Base-by-base conservation (phyloP, 148 eudicot species). In the Tetragonia tetragonoides region DNA sequence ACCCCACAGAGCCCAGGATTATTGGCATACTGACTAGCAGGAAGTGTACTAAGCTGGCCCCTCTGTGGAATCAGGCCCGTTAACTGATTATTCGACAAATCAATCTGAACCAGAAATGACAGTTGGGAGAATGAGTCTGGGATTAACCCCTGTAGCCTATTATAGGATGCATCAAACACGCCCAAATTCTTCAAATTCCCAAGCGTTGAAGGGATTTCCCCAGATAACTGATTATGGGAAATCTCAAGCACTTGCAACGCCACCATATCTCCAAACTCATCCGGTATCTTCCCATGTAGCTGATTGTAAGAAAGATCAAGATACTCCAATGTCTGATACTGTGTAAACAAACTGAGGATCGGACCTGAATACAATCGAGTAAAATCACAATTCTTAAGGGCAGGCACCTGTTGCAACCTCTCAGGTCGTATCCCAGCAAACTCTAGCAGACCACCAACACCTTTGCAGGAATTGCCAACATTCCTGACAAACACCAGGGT, bases 1-100 rank as follows among this genome's bases (percentile, higher is more conserved):
- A 95, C 96, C 9, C 99, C 99, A 76, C 99, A 95, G 6, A 95
- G 84, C 2, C 99, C 99, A 0, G 97, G 94, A 70, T 95, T 95
- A 59, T 95, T 87, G 12, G 88, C 99, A 64, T 87, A 95, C 51
- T 95, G 99, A 68, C 81, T 92, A 5, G 97, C 99, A 0, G 99
- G 99, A 60, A 95, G 90, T 24, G 99, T 95, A 65, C 99, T 95
- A 24, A 95, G 89, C 75, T 95, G 99, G 10, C 99, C 99, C 79
- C 93, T 90, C 15, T 86, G 68, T 0, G 99, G 99, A 69, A 95
- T 95, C 62, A 85, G 84, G 4, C 99, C 99, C 0, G 96, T 95
- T 54, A 95, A 68, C 70, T 95, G 94, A 74, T 95, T 95, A 75
- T 85, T 85, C 5, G 99, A 95, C 64, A 95, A 78, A 87, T 95